These are phyloP conservation scores for Orychophragmus violaceus DNA, from an alignment of 345 rosid species.

Conservation along the genomic window DNA sequence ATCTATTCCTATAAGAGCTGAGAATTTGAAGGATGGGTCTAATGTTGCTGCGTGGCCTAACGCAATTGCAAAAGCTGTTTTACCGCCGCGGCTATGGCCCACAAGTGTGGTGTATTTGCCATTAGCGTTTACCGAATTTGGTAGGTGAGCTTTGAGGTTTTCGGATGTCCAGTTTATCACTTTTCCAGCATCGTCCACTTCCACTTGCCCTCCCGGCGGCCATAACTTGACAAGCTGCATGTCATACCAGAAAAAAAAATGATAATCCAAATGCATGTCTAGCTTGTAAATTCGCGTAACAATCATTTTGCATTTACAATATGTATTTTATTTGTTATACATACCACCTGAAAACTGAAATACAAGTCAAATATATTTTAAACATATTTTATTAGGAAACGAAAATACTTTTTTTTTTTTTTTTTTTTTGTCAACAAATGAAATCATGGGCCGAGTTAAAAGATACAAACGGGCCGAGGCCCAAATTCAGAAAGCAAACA, in stretches of 20 bases:
- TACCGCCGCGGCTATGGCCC: conserved; percentile 30
- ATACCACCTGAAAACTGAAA: too few relatives aligned
- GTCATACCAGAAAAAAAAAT: background rate
- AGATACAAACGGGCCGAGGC: too few relatives aligned
- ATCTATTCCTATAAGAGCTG: conserved; percentile 29
- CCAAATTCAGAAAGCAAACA: too few relatives aligned
- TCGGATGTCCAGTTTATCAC: conserved; percentile 18
- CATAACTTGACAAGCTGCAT: conserved; percentile 8
- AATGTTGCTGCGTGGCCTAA: conserved; percentile 25
- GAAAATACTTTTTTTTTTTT: too few relatives aligned
- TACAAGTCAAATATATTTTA: background rate
- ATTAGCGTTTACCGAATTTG: conserved; percentile 12
- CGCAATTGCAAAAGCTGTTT: conserved; percentile 29
- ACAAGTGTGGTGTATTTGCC: conserved; percentile 8
- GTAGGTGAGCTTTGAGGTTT: conserved; percentile 20
- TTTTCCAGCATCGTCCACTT: conserved; percentile 26
- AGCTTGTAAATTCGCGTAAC: too few relatives aligned
- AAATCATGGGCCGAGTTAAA: too few relatives aligned
- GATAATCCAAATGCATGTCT: too few relatives aligned
- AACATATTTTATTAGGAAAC: too few relatives aligned
- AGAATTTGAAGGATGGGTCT: conserved; percentile 17
- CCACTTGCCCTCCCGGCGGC: conserved; percentile 27
- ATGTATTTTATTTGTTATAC: too few relatives aligned
- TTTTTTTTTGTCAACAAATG: too few relatives aligned
- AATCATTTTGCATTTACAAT: too few relatives aligned